Evolutionary conservation across 306 rosid species (phyloP), one percentile per base, ranked within the genome.

Genomic region (Cicer judaicum): DNA sequence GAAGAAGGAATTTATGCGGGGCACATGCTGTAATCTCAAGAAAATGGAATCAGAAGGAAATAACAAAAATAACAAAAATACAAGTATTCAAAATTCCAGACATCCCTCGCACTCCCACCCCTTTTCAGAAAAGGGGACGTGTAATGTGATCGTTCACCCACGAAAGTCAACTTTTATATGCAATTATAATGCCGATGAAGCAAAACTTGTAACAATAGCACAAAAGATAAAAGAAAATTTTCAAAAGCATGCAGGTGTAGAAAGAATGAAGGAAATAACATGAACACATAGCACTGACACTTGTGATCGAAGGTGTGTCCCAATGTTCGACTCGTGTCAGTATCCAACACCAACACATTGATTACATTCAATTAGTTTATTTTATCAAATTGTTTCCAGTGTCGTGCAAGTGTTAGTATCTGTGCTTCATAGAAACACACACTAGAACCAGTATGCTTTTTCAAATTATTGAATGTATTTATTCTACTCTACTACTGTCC

Each of bases 1-100:
- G 75, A 93, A 78, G 87, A 78, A 89, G 46, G 96, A 77, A 78
- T 91, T 93, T 80, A 91, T 87, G 61, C 98, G 85, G 74, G 98
- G 97, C 40, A 92, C 83, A 63, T 91, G 96, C 97, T 93, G 91
- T 18, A 79, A 79, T 66, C 56, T 83, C 57, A 72, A 77, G 67
- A 79, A 64, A 50, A 73, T 49, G 68, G 14, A 52, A 82, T 55
- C 10, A 62, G 68, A 62, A 64, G n/a, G 79, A 18, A 18, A 18
- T 18, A 18, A 18, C 2, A 19, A 19, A 52, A 71, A 44, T 61
- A 13, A 10, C 43, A 74, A 62, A 69, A 44, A 21, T 9, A 49
- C 9, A 19, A 15, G 6, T 36, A 24, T 42, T 19, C 61, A 48
- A 57, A 72, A 38, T 59, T 60, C 10, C 19, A 52, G 18, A 76